phyloP scores from a whole-genome alignment of 345 rosid genomes.

The Bruguiera sexangula region DNA sequence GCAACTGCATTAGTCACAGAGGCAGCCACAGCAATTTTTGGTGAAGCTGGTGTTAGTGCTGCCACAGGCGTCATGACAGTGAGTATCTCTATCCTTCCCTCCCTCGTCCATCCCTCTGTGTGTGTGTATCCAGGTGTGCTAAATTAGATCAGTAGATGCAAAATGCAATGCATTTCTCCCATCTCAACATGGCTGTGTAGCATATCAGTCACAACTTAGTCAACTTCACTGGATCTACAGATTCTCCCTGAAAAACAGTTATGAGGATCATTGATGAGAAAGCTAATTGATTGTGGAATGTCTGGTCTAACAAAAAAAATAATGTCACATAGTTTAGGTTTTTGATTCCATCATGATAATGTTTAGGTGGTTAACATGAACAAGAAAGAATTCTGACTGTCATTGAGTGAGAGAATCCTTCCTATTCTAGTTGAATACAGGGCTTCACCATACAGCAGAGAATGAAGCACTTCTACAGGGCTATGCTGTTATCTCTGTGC shows the following conservation, averaged over 20 bases:
- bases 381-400: not conserved
- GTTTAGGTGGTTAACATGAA: not conserved
- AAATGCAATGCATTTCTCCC: too few species aligned
- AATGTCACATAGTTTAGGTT: too few species aligned
- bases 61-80: constrained; percentile 99
- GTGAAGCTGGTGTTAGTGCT: constrained; percentile 99
- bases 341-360: too few species aligned
- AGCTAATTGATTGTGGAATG: too few species aligned
- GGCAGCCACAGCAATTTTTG: constrained; percentile 96
- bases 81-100: constrained; percentile 31
- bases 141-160: too few species aligned
- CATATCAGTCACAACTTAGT: too few species aligned
- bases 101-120: not conserved
- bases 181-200: too few species aligned
- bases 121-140: not conserved
- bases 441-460: not conserved
- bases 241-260: too few species aligned
- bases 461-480: not conserved
- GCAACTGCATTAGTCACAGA: constrained; percentile 98
- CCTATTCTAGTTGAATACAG: not conserved
- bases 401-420: not conserved
- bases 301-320: too few species aligned
- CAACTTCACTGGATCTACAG: too few species aligned
- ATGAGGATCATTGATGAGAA: too few species aligned
- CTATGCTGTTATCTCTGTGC: not conserved